Evolutionary conservation across 2,329 filamentous ascomycete species (phyloP).

Genomic region (Pseudopyricularia javanii): DNA sequence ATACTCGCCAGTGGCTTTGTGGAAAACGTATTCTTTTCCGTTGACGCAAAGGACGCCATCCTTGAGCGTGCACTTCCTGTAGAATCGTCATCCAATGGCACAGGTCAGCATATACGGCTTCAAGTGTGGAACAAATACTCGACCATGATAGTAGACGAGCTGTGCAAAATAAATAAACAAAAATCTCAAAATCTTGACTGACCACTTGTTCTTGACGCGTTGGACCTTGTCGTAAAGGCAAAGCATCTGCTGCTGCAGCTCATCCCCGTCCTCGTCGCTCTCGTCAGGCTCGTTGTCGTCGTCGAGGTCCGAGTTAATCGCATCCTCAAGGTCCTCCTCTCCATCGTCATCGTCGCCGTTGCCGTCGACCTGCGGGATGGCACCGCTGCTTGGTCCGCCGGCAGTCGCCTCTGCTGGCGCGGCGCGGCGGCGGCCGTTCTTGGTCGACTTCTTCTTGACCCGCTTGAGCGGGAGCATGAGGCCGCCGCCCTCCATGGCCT

Average conservation of each 20-base stretch:
- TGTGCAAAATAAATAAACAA: constrained; percentile 5
- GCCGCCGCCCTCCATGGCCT: constrained; percentile 60
- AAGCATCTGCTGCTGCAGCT: constrained; percentile 81
- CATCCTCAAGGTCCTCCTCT: constrained; percentile 55
- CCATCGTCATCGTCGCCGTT: constrained; percentile 45
- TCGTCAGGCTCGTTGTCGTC: constrained; percentile 81
- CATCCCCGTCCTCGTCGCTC: constrained; percentile 78
- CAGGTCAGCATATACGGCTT: background rate
- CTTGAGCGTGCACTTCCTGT: constrained; percentile 92
- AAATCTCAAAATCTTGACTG: constrained; percentile 14
- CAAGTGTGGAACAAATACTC: too few relatives aligned
- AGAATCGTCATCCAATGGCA: constrained; percentile 13
- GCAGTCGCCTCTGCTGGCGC: background rate
- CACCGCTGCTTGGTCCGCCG: constrained; percentile 8
- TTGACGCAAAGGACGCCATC: constrained; percentile 90
- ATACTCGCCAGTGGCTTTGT: constrained; percentile 94
- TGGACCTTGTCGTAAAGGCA: constrained; percentile 99
- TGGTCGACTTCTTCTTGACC: constrained; percentile 25
- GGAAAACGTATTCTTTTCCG: constrained; percentile 93
- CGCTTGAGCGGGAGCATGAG: constrained; percentile 62
- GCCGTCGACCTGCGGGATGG: constrained; percentile 47
- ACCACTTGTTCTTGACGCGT: constrained; percentile 97
- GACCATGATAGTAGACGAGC: background rate
- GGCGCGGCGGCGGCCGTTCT: constrained; percentile 9
- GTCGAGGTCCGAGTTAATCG: constrained; percentile 96